Base-by-base conservation (phyloP, 2,329 filamentous ascomycete genomes). In the Elsinoe australis region DNA sequence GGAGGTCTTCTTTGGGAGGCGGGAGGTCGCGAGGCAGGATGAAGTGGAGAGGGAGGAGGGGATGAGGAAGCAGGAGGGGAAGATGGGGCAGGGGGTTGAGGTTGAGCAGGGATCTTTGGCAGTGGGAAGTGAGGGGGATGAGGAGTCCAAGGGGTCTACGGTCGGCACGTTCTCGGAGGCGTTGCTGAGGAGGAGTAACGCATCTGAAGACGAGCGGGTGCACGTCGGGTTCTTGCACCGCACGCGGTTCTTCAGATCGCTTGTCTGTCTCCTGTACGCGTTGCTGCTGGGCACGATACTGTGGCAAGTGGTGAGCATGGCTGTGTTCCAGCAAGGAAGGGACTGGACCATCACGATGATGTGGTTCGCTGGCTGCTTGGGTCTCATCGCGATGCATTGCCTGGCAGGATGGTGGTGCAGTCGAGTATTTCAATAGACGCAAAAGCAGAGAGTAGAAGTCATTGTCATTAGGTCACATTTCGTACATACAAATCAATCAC, bases 331-430 rank as follows among this genome's bases (percentile, higher is more conserved):
- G 22, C 21, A 29, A 6, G 38, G 38, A 8, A 42, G 38, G 24
- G 21, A 29, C 14, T 42, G 38, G 39, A 18, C 14, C 1, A 17
- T 32, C 26, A 32, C 17, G 14, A 44, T 29, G 39, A 31, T 44
- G 26, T 44, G 39, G 39, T 44, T 44, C 28, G 39, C 39, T 8
- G 39, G 39, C 14, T 44, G 39, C 26, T 4, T 32, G 5, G 39
- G 39, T 15, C 3, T 21, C 9, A 24, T 44, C 12, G 3, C 14
- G 2, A 29, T 21, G 5, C 31, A 15, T 26, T 44, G 39, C 17
- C 21, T 32, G 15, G 24, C 1, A 22, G 39, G 39, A 3, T 44
- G 26, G 24, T 18, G 12, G 7, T 5, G 39, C 17, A 44, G 28
- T 15, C 24, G 26, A 21, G 28, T 31, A 5, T 44, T 44, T 26